Evolutionary conservation across 2,329 filamentous ascomycete genomes (phyloP), one percentile per base, ranked within the genome.

Genomic region (Colletotrichum chrysophilum): DNA sequence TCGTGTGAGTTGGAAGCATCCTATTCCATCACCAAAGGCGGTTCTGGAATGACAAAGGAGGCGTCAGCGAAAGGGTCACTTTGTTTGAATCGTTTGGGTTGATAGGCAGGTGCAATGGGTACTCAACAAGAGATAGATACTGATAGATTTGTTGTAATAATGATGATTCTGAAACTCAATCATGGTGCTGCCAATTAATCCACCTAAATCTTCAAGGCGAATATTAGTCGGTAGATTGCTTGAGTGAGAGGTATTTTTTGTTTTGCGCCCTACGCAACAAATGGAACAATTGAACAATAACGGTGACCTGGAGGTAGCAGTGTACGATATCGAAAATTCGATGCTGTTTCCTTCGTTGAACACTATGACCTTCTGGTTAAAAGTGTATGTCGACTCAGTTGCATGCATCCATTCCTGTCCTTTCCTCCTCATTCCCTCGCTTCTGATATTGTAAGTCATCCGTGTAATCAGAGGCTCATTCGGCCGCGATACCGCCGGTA

Each of bases 261-360:
- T n/a, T 43, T n/a, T n/a, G 18, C 18, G 18, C 2, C 0, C 8
- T 43, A 0, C 38, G 38, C 38, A 43, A n/a, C 18, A 43, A 1
- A 1, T 10, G 18, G 4, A 43, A 43, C 9, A n/a, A 43, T 43
- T 43, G 0, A 2, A 43, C 38, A 10, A n/a, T 43, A n/a, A n/a
- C 18, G 18, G 18, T 18, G 38, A 43, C 18, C 5, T n/a, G 18
- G 5, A 43, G 38, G 8, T 5, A n/a, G 8, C 8, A n/a, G 8
- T 18, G 18, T 43, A n/a, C 1, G 43, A 21, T 21, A 0, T 18
- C 0, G 8, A 18, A 18, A 43, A n/a, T 10, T 0, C 16, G 3
- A 18, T 18, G 36, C 4, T 43, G 4, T n/a, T 13, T 48, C 10
- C n/a, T 12, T 48, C 43, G 10, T 21, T 21, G 43, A 21, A 48